Percentiles rank a stretch among this genome's conserved stretches.
phyloP scores from a whole-genome alignment of 164 flowering plant species.

The Piper betle region DNA sequence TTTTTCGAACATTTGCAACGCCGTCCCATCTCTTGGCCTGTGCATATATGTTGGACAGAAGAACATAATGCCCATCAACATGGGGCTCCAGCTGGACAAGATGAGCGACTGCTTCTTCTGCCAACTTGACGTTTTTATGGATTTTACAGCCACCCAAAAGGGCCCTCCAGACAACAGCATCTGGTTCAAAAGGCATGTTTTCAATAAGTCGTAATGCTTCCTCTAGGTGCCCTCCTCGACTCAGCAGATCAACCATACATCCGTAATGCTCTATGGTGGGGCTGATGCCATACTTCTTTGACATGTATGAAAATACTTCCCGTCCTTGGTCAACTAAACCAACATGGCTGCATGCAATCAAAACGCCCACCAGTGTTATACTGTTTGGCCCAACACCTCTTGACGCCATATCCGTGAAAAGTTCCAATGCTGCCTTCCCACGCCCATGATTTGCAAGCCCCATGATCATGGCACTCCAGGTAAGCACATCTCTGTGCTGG shows the following conservation, averaged over 20 bases:
- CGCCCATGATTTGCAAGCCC: constrained; percentile 6
- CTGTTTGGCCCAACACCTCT: constrained; percentile 5
- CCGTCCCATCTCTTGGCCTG: constrained; percentile 20
- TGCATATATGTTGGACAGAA: constrained; percentile 16
- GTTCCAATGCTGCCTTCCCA: constrained; percentile 3
- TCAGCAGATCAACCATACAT: constrained; percentile 8
- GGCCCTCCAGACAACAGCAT: constrained; percentile 12
- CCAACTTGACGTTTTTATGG: constrained; percentile 3
- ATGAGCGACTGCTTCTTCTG: constrained; percentile 4
- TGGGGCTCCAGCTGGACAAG: constrained; percentile 1
- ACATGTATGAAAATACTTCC: constrained; percentile 6
- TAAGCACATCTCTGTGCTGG: constrained; percentile 7
- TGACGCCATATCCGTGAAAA: constrained; percentile 2
- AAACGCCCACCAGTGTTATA: constrained; percentile 6
- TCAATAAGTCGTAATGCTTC: constrained; percentile 6
- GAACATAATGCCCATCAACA: constrained; percentile 6
- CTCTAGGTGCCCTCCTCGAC: constrained; percentile 4
- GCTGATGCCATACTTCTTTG: neutral
- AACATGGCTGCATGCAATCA: constrained; percentile 9
- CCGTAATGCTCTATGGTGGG: constrained; percentile 8
- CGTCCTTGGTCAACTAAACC: constrained; percentile 6
- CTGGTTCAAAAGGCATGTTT: constrained; percentile 5
- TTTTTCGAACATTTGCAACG: constrained; percentile 28
- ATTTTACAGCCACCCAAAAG: constrained; percentile 6
- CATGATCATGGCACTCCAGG: constrained; percentile 8